These are phyloP conservation scores for Candida lessepsii DNA, from an alignment of 805 yeast genomes.

Conservation along the genomic window DNA sequence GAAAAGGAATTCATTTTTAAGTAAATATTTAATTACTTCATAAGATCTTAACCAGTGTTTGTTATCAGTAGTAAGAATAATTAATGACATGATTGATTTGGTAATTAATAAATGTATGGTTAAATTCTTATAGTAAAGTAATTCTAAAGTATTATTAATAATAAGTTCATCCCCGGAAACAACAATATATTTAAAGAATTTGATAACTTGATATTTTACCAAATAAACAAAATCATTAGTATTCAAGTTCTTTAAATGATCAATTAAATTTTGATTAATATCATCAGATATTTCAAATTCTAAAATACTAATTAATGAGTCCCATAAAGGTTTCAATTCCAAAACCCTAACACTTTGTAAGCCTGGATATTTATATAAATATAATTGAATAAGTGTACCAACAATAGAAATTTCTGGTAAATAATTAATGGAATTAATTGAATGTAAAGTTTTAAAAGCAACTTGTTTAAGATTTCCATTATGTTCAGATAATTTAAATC, in stretches of 20 bases:
- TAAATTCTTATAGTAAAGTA: slow-evolving; percentile 57
- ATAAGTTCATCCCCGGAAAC: slow-evolving; percentile 23
- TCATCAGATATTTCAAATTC: slow-evolving; percentile 20
- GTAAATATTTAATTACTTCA: slow-evolving; percentile 36
- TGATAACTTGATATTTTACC: slow-evolving; percentile 16
- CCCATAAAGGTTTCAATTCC: slow-evolving; percentile 31
- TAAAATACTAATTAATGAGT: slow-evolving; percentile 22
- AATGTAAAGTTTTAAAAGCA: slow-evolving; percentile 54
- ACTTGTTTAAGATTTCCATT: slow-evolving; percentile 40
- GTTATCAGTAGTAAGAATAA: slow-evolving; percentile 14
- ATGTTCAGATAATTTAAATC: slow-evolving; percentile 29
- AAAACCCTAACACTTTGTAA: slow-evolving; percentile 16
- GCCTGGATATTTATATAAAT: slow-evolving; percentile 21
- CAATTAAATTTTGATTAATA: slow-evolving; percentile 24
- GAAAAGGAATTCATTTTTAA: slow-evolving; percentile 43
- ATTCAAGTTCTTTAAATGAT: slow-evolving; percentile 16
- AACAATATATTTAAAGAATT: slow-evolving; percentile 27
- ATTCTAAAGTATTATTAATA: slow-evolving; percentile 51
- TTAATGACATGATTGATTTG: slow-evolving; percentile 47
- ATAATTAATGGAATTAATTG: slow-evolving; percentile 48
- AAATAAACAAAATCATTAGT: slow-evolving; percentile 22
- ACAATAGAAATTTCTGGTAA: slow-evolving; percentile 55
- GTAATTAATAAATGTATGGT: slow-evolving; percentile 53
- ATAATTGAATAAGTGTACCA: slow-evolving; percentile 40
- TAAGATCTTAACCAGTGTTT: slow-evolving; percentile 23